Evolutionary conservation across 306 rosid species (phyloP).

Genomic region (Gastrolobium villosum): DNA sequence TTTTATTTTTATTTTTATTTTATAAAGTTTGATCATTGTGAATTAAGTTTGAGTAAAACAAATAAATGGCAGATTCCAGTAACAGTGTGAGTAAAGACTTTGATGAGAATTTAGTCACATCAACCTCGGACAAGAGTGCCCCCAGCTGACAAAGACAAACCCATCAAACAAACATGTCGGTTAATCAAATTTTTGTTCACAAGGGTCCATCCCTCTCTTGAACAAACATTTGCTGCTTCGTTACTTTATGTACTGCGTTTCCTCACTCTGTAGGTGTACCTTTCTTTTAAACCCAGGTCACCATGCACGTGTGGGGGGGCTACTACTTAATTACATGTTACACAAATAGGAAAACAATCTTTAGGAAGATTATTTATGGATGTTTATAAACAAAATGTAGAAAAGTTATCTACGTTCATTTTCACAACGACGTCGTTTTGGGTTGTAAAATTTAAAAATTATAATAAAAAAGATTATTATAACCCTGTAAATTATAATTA

Average conservation of each 20-base stretch:
- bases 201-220: not conserved
- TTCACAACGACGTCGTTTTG: too few relatives aligned
- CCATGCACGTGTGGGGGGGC: slow-evolving; percentile 39
- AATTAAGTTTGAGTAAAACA: not conserved
- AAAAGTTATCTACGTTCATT: too few relatives aligned
- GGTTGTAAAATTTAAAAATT: too few relatives aligned
- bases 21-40: not conserved
- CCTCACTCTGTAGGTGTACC: slow-evolving; percentile 10
- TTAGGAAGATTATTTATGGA: too few relatives aligned
- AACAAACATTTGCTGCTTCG: slow-evolving; percentile 37
- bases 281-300: not conserved
- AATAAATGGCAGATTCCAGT: not conserved
- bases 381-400: too few relatives aligned
- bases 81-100: slow-evolving; percentile 11
- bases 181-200: slow-evolving; percentile 41
- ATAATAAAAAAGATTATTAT: too few relatives aligned
- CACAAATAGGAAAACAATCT: not conserved
- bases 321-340: not conserved
- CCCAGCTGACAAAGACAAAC: slow-evolving; percentile 39
- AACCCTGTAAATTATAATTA: too few relatives aligned
- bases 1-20: not conserved
- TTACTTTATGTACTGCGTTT: slow-evolving; percentile 30
- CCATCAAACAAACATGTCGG: slow-evolving; percentile 51
- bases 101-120: slow-evolving; percentile 34
- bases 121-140: slow-evolving; percentile 34